Evolutionary conservation across 2,329 filamentous ascomycete species (phyloP), one percentile per base, ranked within the genome.

Genomic region (Microdochium paspali): DNA sequence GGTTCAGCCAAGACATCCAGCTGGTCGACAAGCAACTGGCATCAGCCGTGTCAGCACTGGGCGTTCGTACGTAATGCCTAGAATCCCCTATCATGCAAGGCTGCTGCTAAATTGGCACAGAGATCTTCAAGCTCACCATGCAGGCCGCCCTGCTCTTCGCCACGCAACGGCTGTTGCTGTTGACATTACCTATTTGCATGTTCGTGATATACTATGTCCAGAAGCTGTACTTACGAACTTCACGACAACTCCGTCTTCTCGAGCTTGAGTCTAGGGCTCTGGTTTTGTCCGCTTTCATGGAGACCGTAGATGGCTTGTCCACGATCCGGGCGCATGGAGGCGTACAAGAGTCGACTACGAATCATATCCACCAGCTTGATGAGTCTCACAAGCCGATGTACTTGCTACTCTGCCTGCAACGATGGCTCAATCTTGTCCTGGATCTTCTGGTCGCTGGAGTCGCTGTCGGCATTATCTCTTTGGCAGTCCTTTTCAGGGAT

Each of bases 171-270:
- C 64, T 1, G 65, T 67, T 4, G 62, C 20, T 40, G 18, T 9
- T 40, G 6, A 40, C 64, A 4, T 64, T 74, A 44, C 72, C 73
- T 0, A 49, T 69, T 1, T 63, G 70, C 2, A 54, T 74, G 21
- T 47, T 65, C 7, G 58, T 67, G 2, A 56, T 74, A 13, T 71
- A 70, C 46, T 48, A 68, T 9, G 64, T 78, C 10, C 74, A 77
- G 48, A 69, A 70, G 39, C 68, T 73, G 51, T 79, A 79, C 51
- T 64, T 79, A n/a, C 65, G 71, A 6, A 79, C 76, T 1, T 78
- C 74, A 0, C 72, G 74, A 4, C 76, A 79, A 47, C 58, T 79
- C 4, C 68, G 77, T 45, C 66, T 76, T 24, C 60, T 79, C 7
- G 76, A 80, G 53, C 63, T 79, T 0, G 75, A 79, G 55, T 62